Evolutionary conservation across 2,329 filamentous ascomycete genomes (phyloP).

Genomic region (Aquanectria penicillioides): DNA sequence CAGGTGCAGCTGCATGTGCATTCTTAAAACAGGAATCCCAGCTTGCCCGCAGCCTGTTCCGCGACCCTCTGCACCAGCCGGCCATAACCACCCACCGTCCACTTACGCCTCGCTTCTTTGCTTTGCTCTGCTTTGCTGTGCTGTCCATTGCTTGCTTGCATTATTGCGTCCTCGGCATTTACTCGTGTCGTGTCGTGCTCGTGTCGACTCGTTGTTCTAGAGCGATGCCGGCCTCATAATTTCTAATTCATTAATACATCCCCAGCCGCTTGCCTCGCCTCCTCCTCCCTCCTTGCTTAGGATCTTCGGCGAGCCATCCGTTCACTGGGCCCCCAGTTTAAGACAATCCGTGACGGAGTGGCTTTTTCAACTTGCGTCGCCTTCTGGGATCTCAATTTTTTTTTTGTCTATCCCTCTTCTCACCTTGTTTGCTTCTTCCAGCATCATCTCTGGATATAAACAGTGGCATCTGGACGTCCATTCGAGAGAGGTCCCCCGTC

Average conservation of each 20-base stretch:
- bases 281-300: constrained; percentile 21
- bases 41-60: background rate
- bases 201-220: constrained; percentile 19
- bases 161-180: constrained; percentile 24
- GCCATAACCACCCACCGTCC: constrained; percentile 27
- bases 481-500: background rate
- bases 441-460: constrained; percentile 21
- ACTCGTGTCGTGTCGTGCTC: constrained; percentile 32
- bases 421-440: constrained; percentile 14
- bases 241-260: constrained; percentile 43
- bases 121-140: constrained; percentile 25
- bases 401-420: no score
- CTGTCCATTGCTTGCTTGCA: constrained; percentile 25
- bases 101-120: constrained; percentile 3
- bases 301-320: constrained; percentile 14
- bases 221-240: constrained; percentile 43
- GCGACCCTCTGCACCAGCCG: constrained; percentile 4
- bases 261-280: constrained; percentile 22
- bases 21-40: constrained; percentile 12
- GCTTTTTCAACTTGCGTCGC: constrained; percentile 26
- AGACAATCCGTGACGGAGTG: constrained; percentile 37
- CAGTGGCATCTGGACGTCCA: constrained; percentile 13
- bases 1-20: constrained; percentile 6
- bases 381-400: constrained; percentile 13
- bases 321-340: constrained; percentile 18